phyloP scores from a whole-genome alignment of 2,329 filamentous ascomycete species.

The Ophiocordyceps australis region DNA sequence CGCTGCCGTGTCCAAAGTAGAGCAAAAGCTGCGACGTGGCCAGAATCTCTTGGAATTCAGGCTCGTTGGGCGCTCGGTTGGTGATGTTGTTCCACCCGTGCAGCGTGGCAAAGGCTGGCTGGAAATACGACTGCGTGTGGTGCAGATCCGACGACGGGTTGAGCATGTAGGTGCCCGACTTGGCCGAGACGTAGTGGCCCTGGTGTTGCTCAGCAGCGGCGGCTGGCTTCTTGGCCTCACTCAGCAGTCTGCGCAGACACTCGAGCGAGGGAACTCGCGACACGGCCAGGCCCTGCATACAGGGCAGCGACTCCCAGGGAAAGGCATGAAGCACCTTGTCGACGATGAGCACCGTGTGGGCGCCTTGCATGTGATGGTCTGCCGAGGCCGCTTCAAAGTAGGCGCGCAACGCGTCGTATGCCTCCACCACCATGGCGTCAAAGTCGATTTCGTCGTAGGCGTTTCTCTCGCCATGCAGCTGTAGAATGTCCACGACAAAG shows the following conservation, averaged over 20 bases:
- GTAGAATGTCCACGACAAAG: conserved; percentile 88
- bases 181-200: conserved; percentile 36
- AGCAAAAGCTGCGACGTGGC: conserved; percentile 53
- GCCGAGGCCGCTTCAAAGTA: conserved; percentile 45
- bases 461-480: conserved; percentile 91
- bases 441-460: conserved; percentile 98
- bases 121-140: conserved; percentile 61
- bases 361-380: conserved; percentile 20
- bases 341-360: conserved; percentile 73
- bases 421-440: conserved; percentile 76
- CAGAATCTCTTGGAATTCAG: conserved; percentile 56
- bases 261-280: conserved; percentile 79
- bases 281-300: conserved; percentile 59
- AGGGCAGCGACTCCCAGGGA: conserved; percentile 91
- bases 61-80: conserved; percentile 52
- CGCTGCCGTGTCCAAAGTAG: conserved; percentile 93
- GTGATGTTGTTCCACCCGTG: conserved; percentile 56
- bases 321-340: conserved; percentile 85
- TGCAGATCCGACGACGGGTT: conserved; percentile 77
- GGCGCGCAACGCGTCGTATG: conserved; percentile 61
- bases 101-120: conserved; percentile 42
- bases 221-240: conserved; percentile 22
- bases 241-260: conserved; percentile 59
- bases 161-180: conserved; percentile 58
- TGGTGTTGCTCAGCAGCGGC: conserved; percentile 4